Percentiles rank a stretch among this genome's conserved stretches.
These are phyloP conservation scores for Colletotrichum tamarilloi DNA, from an alignment of 2,329 filamentous ascomycete species.

Conservation along the genomic window DNA sequence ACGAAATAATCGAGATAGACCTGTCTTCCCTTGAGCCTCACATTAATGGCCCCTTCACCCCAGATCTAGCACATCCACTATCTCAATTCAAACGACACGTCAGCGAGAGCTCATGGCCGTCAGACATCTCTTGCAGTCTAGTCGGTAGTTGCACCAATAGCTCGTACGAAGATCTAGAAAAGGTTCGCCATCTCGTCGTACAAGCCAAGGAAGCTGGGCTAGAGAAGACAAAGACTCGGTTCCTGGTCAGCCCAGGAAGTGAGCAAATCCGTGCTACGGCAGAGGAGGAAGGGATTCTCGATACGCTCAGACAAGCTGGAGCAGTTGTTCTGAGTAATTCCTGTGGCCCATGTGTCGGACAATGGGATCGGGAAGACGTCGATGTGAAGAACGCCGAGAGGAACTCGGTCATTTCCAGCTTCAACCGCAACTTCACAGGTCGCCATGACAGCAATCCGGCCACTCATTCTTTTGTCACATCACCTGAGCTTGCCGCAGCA, in stretches of 20 bases:
- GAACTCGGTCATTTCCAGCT: conserved; percentile 48
- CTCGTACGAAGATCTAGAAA: conserved; percentile 49
- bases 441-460: conserved; percentile 52
- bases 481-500: conserved; percentile 57
- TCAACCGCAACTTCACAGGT: conserved; percentile 50
- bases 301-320: conserved; percentile 43
- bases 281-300: conserved; percentile 43
- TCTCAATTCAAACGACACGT: conserved; percentile 43
- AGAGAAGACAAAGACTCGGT: conserved; percentile 42
- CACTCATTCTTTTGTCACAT: conserved; percentile 60
- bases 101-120: conserved; percentile 43
- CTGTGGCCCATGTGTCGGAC: conserved; percentile 48
- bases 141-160: conserved; percentile 50
- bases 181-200: conserved; percentile 42
- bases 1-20: conserved; percentile 48
- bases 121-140: conserved; percentile 43
- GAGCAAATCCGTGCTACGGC: conserved; percentile 47
- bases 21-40: conserved; percentile 46
- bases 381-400: conserved; percentile 39
- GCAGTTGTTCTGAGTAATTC: conserved; percentile 46
- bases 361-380: conserved; percentile 48
- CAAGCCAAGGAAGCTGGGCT: conserved; percentile 46
- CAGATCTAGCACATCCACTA: conserved; percentile 46
- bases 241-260: conserved; percentile 47
- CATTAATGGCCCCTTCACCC: conserved; percentile 49